Percentiles rank a stretch among this genome's conserved stretches.
These are phyloP conservation scores for Candida dendrica DNA, from an alignment of 805 yeast genomes.

Conservation along the genomic window DNA sequence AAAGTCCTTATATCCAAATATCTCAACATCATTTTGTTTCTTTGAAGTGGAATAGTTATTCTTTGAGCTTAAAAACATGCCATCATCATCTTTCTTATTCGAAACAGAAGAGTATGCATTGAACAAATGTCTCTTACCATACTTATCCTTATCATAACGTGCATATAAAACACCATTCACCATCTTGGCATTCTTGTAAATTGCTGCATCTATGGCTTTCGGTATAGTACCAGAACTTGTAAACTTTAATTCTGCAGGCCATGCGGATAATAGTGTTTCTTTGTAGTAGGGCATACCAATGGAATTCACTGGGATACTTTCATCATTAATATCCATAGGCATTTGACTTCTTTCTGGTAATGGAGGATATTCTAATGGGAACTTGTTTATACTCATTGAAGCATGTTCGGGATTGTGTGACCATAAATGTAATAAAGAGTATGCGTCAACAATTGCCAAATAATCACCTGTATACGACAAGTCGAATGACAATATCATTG, in stretches of 20 bases:
- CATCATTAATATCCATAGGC: conserved; percentile 32
- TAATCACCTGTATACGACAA: conserved; percentile 63
- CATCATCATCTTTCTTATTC: conserved; percentile 19
- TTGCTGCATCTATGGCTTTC: conserved; percentile 37
- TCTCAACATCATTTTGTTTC: conserved; percentile 14
- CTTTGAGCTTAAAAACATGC: conserved; percentile 54
- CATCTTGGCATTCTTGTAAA: conserved; percentile 29
- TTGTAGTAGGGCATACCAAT: conserved; percentile 87
- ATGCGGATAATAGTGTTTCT: conserved; percentile 69
- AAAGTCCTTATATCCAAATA: conserved; percentile 24
- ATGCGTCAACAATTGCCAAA: conserved; percentile 57
- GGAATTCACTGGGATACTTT: conserved; percentile 50
- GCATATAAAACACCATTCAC: conserved; percentile 33
- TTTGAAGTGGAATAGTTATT: conserved; percentile 12
- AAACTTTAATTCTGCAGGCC: conserved; percentile 62
- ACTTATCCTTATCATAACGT: conserved; percentile 50
- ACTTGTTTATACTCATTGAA: conserved; percentile 33
- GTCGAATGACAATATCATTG: conserved; percentile 23
- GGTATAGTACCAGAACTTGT: conserved; percentile 58
- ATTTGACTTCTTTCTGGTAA: conserved; percentile 27
- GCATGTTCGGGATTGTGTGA: conserved; percentile 38
- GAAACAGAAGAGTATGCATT: conserved; percentile 30
- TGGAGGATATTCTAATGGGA: conserved; percentile 53
- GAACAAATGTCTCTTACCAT: conserved; percentile 48
- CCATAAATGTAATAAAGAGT: conserved; percentile 50